phyloP scores from a whole-genome alignment of 2,329 filamentous ascomycete genomes.

The Ascochyta clinopodiicola region DNA sequence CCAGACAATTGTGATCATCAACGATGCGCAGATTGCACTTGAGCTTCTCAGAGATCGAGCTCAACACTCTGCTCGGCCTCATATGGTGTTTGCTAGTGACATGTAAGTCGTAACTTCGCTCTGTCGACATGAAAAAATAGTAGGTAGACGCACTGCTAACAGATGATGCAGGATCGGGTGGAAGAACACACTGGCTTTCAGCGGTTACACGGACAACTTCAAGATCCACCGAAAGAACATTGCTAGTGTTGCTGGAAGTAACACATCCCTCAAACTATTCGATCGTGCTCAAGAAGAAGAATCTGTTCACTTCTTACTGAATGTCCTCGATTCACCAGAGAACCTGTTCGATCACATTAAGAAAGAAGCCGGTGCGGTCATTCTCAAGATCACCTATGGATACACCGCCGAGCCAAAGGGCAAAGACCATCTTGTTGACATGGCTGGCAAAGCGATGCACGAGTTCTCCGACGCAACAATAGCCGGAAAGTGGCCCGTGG shows the following conservation, averaged over 20 bases:
- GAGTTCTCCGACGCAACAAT: conserved; percentile 50
- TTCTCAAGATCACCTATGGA: conserved; percentile 45
- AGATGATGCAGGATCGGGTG: conserved; percentile 31
- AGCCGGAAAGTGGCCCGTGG: conserved; percentile 56
- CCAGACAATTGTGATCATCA: conserved; percentile 39
- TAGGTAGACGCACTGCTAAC: not conserved
- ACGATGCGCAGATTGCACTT: conserved; percentile 35
- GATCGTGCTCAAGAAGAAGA: conserved; percentile 40
- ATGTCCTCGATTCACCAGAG: conserved; percentile 29
- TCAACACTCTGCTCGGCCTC: conserved; percentile 30
- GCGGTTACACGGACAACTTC: conserved; percentile 28
- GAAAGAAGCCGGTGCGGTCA: conserved; percentile 37
- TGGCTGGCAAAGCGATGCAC: conserved; percentile 51
- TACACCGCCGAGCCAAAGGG: conserved; percentile 53
- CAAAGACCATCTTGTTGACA: conserved; percentile 53
- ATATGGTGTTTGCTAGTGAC: conserved; percentile 32
- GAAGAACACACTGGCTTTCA: conserved; percentile 31
- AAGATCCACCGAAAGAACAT: conserved; percentile 37
- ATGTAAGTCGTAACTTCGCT: conserved; percentile 24
- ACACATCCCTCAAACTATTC: conserved; percentile 28
- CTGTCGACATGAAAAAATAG: not conserved
- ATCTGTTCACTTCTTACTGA: conserved; percentile 36
- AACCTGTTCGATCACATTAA: conserved; percentile 37
- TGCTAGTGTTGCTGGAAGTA: conserved; percentile 34
- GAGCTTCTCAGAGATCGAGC: conserved; percentile 33